phyloP scores from a whole-genome alignment of 495 filamentous ascomycete species.

The Xylaria flabelliformis region DNA sequence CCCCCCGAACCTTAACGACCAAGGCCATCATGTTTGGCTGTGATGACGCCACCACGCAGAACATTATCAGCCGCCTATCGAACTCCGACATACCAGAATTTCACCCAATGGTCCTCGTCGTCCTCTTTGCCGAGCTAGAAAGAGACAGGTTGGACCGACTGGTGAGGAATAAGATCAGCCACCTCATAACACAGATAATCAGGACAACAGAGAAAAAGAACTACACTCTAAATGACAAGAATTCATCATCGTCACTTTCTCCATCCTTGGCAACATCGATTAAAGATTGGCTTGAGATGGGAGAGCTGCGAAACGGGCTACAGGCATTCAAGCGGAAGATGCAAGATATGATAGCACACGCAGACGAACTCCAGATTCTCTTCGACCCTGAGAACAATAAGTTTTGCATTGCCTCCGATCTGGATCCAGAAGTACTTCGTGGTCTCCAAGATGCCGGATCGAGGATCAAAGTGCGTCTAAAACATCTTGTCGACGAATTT shows the following conservation, averaged over 20 bases:
- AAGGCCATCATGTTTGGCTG: slow-evolving; percentile 19
- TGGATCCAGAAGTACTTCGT: not conserved
- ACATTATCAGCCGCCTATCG: not conserved
- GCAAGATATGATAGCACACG: slow-evolving; percentile 10
- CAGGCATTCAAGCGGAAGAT: slow-evolving; percentile 15
- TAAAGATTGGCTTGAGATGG: slow-evolving; percentile 11
- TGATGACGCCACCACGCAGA: not conserved
- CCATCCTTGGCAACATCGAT: slow-evolving; percentile 5
- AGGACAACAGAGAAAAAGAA: not conserved
- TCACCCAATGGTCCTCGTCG: slow-evolving; percentile 6
- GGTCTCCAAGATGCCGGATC: not conserved
- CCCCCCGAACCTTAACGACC: slow-evolving; percentile 2
- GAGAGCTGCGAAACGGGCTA: slow-evolving; percentile 3
- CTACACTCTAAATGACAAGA: not conserved
- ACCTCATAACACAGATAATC: not conserved
- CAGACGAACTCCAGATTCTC: slow-evolving; percentile 12
- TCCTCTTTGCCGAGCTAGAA: slow-evolving; percentile 6
- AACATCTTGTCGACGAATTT: slow-evolving; percentile 20
- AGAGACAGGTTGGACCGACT: slow-evolving; percentile 7
- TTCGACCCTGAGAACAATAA: slow-evolving; percentile 4
- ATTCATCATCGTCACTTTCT: not conserved
- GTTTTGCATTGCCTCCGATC: not conserved
- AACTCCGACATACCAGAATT: slow-evolving; percentile 3
- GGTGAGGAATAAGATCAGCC: slow-evolving; percentile 3
- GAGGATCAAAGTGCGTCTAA: not conserved